phyloP scores from a whole-genome alignment of 2,329 filamentous ascomycete genomes.

The Ophiostoma himal-ulmi region DNA sequence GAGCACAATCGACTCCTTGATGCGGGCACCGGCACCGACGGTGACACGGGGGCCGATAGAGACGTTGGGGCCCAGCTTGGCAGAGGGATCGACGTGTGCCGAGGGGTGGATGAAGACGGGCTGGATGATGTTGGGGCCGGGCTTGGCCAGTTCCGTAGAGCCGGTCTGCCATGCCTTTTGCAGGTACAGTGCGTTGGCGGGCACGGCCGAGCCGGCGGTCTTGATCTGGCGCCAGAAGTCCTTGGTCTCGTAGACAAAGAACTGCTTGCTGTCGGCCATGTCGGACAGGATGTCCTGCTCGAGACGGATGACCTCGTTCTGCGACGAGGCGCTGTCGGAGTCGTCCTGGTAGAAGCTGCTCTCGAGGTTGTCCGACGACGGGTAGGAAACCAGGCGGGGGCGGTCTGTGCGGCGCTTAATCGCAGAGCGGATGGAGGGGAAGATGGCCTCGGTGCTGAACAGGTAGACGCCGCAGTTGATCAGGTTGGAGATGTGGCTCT shows the following conservation, averaged over 20 bases:
- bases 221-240: constrained; percentile 99
- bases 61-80: constrained; percentile 94
- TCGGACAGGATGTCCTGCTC: constrained; percentile 97
- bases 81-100: constrained; percentile 84
- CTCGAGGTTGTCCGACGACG: constrained; percentile 89
- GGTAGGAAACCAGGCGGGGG: constrained; percentile 88
- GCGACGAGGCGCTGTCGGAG: constrained; percentile 56
- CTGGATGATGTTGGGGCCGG: constrained; percentile 80
- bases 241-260: constrained; percentile 97
- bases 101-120: constrained; percentile 94
- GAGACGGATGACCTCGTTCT: constrained; percentile 82
- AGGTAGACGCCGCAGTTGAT: constrained; percentile 99
- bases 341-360: constrained; percentile 55
- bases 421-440: constrained; percentile 86
- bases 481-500: constrained; percentile 93
- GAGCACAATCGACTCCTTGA: constrained; percentile 94
- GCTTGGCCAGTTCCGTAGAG: constrained; percentile 73
- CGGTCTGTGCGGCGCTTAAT: constrained; percentile 94
- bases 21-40: constrained; percentile 78
- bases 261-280: constrained; percentile 93
- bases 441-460: constrained; percentile 91
- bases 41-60: constrained; percentile 85
- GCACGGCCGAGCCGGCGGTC: constrained; percentile 93
- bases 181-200: constrained; percentile 92
- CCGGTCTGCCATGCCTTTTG: constrained; percentile 84